These are phyloP conservation scores for Helianthus tuberosus DNA, from an alignment of 129 eudicot species.

Conservation along the genomic window DNA sequence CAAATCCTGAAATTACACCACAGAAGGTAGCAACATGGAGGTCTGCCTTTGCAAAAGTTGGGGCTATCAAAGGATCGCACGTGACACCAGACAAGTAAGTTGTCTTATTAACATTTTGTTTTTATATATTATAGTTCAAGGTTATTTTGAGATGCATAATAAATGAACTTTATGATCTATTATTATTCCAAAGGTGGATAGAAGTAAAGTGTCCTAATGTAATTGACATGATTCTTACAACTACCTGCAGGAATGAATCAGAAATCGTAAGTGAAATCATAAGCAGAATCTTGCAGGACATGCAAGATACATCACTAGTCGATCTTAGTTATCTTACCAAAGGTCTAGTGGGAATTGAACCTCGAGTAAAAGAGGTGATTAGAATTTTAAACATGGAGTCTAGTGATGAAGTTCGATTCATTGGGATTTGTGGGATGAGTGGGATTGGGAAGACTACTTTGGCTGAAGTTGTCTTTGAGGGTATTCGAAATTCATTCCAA, in stretches of 20 bases:
- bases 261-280: background rate
- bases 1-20: too few species aligned
- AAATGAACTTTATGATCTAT: too few species aligned
- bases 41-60: too few species aligned
- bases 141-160: background rate
- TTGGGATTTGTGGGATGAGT: conserved; percentile 33
- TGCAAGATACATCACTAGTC: background rate
- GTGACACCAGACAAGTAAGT: too few species aligned
- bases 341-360: conserved; percentile 13
- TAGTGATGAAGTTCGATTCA: conserved; percentile 7
- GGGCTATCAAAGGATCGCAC: too few species aligned
- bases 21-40: too few species aligned
- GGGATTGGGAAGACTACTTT: conserved; percentile 25
- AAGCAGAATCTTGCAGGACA: background rate
- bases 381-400: background rate
- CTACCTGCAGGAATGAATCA: conserved; percentile 10
- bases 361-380: background rate
- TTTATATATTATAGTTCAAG: too few species aligned
- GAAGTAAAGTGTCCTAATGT: too few species aligned
- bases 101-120: too few species aligned
- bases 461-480: conserved; percentile 1
- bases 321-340: background rate
- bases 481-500: background rate
- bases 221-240: background rate
- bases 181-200: too few species aligned